Evolutionary conservation across 2,329 filamentous ascomycete species (phyloP).

Genomic region (Aspergillus bombycis): DNA sequence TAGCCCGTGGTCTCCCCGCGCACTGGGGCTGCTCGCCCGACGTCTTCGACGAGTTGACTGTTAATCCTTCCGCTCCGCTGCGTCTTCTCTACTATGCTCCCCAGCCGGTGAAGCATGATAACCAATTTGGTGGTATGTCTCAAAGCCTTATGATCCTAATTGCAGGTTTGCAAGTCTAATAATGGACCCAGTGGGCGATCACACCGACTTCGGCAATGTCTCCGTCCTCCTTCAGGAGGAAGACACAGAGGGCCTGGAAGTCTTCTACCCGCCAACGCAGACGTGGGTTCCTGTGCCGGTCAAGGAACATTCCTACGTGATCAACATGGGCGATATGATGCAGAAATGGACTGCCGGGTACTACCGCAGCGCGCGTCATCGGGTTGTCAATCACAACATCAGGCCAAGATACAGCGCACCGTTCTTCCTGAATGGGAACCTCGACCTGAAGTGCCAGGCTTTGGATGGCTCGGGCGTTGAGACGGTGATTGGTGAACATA

Average conservation of each 20-base stretch:
- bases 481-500: conserved; percentile 6
- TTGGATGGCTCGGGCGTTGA: conserved; percentile 2
- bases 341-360: conserved; percentile 5
- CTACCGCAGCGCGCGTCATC: conserved; percentile 3
- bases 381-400: neutral
- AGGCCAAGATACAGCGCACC: conserved; percentile 5
- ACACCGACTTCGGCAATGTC: conserved; percentile 11
- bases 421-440: conserved; percentile 9
- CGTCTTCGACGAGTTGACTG: neutral
- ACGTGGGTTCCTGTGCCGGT: conserved; percentile 7
- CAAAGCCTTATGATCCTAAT: too few species aligned
- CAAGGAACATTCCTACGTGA: conserved; percentile 4
- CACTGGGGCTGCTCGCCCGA: neutral
- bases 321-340: conserved; percentile 11
- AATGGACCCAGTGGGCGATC: conserved; percentile 4
- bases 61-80: neutral
- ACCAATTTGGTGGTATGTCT: conserved; percentile 7
- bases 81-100: conserved; percentile 10
- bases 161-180: neutral
- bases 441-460: neutral
- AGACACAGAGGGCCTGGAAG: conserved; percentile 4
- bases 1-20: neutral
- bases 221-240: conserved; percentile 6
- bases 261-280: conserved; percentile 6
- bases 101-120: conserved; percentile 1